Evolutionary conservation across 495 filamentous ascomycete species (phyloP), one percentile per base, ranked within the genome.

Genomic region (Hamigera avellanea): DNA sequence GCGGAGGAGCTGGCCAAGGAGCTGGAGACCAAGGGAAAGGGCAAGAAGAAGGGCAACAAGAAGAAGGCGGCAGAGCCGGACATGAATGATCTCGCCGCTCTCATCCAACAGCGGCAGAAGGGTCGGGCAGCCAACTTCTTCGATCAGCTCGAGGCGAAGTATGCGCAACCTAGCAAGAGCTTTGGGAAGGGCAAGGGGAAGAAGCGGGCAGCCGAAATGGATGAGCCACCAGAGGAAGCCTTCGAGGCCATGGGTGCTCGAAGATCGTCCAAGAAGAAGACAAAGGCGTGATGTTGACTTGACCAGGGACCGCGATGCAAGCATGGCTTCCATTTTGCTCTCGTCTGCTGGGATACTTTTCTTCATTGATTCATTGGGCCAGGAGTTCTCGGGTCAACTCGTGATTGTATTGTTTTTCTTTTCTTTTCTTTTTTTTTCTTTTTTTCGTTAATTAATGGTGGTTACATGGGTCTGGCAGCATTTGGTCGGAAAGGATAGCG

Each of bases 131-230:
- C 48, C 16, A 52, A 55, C 14, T 80, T 94, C 51, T 56, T 87
- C 15, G 79, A 80, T 30, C 51, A 66, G 32, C 44, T 93, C 19
- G 83, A 80, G 41, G 83, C 75, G 17, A 88, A 84, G 61, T 93
- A 91, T 50, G 73, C 66, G 31, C 41, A 15, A 6, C 14, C 29
- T 7, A n/a, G 8, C 30, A 17, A 32, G 15, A 7, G 13, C 5
- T 32, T 14, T 14, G 30, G 30, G 30, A 32, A 32, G 15, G 30
- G 30, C 9, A 32, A 32, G 15, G 44, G 45, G 15, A 51, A 45
- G 26, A 50, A 52, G 37, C 52, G 51, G 35, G 41, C 39, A 21
- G 46, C 48, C 19, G 63, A 60, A 51, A 50, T 48, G n/a, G 49
- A 53, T 14, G 52, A 55, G 19, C 54, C 54, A 14, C 38, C 52